Percentiles rank a stretch among this genome's conserved stretches.
Evolutionary conservation across 768 basidiomycete genomes (phyloP).

Genomic region (Russula foetens): DNA sequence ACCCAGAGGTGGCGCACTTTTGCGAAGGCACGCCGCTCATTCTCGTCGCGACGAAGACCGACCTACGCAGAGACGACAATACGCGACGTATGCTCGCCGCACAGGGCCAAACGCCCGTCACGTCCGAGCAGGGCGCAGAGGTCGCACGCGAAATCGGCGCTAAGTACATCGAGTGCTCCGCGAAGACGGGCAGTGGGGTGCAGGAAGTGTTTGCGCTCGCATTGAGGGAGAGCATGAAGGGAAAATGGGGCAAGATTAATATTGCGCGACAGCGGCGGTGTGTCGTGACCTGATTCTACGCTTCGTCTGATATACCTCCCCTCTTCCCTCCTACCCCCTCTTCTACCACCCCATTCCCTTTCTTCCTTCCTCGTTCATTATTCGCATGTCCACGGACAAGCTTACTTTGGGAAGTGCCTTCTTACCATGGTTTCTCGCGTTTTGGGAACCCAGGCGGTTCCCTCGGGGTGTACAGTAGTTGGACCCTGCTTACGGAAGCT

Average conservation of each 20-base stretch:
- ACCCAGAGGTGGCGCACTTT: constrained; percentile 88
- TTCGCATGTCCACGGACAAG: constrained; percentile 11
- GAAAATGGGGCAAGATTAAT: constrained; percentile 69
- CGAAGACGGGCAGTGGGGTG: constrained; percentile 85
- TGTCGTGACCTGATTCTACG: constrained; percentile 41
- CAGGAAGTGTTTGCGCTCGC: constrained; percentile 89
- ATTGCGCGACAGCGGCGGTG: constrained; percentile 64
- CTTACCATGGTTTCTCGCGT: not conserved
- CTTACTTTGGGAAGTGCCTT: not conserved
- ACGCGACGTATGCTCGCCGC: constrained; percentile 85
- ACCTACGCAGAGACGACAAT: constrained; percentile 79
- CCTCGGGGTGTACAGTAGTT: constrained; percentile 2
- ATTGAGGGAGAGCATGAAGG: constrained; percentile 80
- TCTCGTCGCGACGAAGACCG: constrained; percentile 90
- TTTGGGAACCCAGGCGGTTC: not conserved
- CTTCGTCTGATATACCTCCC: not conserved
- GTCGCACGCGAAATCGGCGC: constrained; percentile 93
- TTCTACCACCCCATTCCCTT: not conserved
- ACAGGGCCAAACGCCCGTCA: constrained; percentile 78
- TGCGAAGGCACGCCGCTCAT: constrained; percentile 85
- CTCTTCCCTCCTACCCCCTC: not conserved
- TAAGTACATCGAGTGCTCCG: constrained; percentile 88
- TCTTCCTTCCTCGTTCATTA: not conserved
- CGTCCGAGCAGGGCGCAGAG: constrained; percentile 70
- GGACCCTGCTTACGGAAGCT: not conserved